Evolutionary conservation across 805 yeast genomes (phyloP).

Genomic region (Cephaloascus albidus): DNA sequence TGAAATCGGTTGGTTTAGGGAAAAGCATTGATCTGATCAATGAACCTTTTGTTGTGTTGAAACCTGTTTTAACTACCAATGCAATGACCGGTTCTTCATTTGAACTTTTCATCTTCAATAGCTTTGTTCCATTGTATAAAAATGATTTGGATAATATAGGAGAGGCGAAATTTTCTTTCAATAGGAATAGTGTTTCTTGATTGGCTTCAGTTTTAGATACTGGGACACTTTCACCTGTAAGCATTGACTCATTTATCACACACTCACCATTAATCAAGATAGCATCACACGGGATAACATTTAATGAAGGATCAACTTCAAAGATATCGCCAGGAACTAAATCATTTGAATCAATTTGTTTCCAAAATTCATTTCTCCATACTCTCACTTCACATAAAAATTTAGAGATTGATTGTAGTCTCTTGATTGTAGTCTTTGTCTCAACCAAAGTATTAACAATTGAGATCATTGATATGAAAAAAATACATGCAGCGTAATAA

Average conservation of each 20-base stretch:
- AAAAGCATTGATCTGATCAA: slow-evolving; percentile 91
- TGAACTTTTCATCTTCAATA: slow-evolving; percentile 72
- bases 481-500: slow-evolving; percentile 90
- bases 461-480: slow-evolving; percentile 75
- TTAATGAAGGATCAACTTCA: slow-evolving; percentile 80
- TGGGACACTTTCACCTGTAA: slow-evolving; percentile 98
- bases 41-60: slow-evolving; percentile 92
- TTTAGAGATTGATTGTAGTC: slow-evolving; percentile 66
- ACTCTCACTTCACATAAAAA: slow-evolving; percentile 80
- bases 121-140: slow-evolving; percentile 81
- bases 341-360: slow-evolving; percentile 62
- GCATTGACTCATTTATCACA: slow-evolving; percentile 95
- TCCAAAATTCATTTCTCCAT: slow-evolving; percentile 91
- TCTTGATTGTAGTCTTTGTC: slow-evolving; percentile 63
- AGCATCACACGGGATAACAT: slow-evolving; percentile 81
- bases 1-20: slow-evolving; percentile 90
- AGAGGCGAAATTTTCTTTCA: slow-evolving; percentile 55
- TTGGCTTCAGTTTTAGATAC: slow-evolving; percentile 72
- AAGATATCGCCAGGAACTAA: slow-evolving; percentile 94
- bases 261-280: slow-evolving; percentile 84
- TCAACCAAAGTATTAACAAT: slow-evolving; percentile 78
- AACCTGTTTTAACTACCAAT: slow-evolving; percentile 82
- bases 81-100: slow-evolving; percentile 77
- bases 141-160: slow-evolving; percentile 65
- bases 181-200: slow-evolving; percentile 46